A percentile compares a stretch with the other conserved stretches of the same genome.
These are phyloP conservation scores for Suillus clintonianus DNA, from an alignment of 768 basidiomycete genomes.

Conservation along the genomic window DNA sequence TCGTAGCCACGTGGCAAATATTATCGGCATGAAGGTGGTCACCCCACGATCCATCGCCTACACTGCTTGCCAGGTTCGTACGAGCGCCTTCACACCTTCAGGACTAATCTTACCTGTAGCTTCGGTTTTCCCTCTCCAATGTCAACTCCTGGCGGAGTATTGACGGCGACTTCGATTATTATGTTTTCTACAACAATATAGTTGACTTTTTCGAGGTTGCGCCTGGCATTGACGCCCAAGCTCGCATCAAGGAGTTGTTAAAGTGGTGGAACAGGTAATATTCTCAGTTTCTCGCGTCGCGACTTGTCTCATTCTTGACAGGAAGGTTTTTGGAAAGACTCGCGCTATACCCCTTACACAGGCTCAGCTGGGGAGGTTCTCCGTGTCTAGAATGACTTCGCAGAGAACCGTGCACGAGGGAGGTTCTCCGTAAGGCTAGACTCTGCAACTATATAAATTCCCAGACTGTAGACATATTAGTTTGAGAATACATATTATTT, in stretches of 20 bases:
- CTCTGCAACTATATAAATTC: no score
- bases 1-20: neutral
- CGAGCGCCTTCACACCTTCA: neutral
- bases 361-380: neutral
- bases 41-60: slow-evolving; percentile 21
- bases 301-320: neutral
- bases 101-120: neutral
- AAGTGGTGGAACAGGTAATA: slow-evolving; percentile 1
- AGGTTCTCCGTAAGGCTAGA: no score
- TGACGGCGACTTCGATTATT: slow-evolving; percentile 21
- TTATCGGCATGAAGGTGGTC: slow-evolving; percentile 2
- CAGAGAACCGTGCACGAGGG: neutral
- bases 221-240: slow-evolving; percentile 4
- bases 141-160: slow-evolving; percentile 8
- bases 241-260: neutral
- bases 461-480: no score
- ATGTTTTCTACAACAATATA: slow-evolving; percentile 23
- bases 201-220: slow-evolving; percentile 28
- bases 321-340: neutral
- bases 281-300: neutral
- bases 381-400: neutral
- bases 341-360: neutral
- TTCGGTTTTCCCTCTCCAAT: slow-evolving; percentile 16
- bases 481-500: no score
- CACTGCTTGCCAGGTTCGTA: slow-evolving; percentile 22